Evolutionary conservation across 805 yeast species (phyloP).

Genomic region (Zygosaccharomyces lentus): DNA sequence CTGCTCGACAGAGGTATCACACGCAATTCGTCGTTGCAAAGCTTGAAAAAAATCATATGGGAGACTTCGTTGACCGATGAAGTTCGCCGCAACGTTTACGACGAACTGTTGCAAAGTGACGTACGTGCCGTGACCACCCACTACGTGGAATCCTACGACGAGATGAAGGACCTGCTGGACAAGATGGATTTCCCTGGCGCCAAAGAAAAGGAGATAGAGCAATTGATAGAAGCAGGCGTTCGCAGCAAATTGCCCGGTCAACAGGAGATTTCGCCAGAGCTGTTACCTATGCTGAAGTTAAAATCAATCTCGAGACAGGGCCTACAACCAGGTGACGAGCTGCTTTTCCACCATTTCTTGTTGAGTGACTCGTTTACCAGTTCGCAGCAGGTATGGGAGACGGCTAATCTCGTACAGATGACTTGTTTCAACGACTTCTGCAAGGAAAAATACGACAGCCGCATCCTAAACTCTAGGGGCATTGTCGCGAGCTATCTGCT

Average conservation of each 20-base stretch:
- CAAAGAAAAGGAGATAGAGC: conserved; percentile 31
- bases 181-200: conserved; percentile 32
- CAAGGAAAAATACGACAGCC: conserved; percentile 29
- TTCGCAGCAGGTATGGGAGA: conserved; percentile 30
- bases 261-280: conserved; percentile 18
- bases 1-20: conserved; percentile 32
- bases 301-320: conserved; percentile 38
- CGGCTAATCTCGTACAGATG: conserved; percentile 31
- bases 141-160: conserved; percentile 39
- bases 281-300: conserved; percentile 32
- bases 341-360: conserved; percentile 33
- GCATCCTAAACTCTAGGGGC: conserved; percentile 33
- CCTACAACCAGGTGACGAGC: conserved; percentile 35
- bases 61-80: conserved; percentile 29
- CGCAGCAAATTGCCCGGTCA: conserved; percentile 17
- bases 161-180: conserved; percentile 31
- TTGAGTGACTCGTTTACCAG: conserved; percentile 19
- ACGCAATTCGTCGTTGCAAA: conserved; percentile 29
- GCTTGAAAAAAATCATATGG: conserved; percentile 28
- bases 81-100: conserved; percentile 22
- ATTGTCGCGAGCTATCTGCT: conserved; percentile 31
- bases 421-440: conserved; percentile 32
- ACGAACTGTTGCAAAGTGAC: conserved; percentile 26
- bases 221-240: conserved; percentile 20
- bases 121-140: conserved; percentile 21